Conservation (phyloP, 805 yeast genomes). For the Wickerhamomyces mucosus region DNA sequence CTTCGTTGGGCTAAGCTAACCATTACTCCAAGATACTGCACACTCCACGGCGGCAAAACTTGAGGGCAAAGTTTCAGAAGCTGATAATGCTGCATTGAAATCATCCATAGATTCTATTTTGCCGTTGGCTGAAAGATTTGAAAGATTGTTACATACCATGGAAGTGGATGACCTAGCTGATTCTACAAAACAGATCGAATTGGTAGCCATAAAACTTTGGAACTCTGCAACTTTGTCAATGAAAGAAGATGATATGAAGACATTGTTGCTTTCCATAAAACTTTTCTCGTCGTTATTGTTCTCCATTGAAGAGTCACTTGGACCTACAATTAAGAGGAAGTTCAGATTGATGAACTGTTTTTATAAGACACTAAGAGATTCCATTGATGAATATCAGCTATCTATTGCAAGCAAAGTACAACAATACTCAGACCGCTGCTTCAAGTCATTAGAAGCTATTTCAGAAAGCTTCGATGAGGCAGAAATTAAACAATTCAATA, state of each 20-base stretch:
- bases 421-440: conserved; percentile 21
- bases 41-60: conserved; percentile 6
- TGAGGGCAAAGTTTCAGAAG: conserved; percentile 6
- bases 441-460: conserved; percentile 15
- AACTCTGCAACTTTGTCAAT: conserved; percentile 23
- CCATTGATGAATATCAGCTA: conserved; percentile 18
- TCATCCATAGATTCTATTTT: conserved; percentile 16
- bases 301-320: conserved; percentile 22
- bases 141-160: conserved; percentile 19
- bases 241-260: conserved; percentile 9
- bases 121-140: conserved; percentile 25
- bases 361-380: conserved; percentile 18
- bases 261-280: conserved; percentile 12
- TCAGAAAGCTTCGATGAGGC: conserved; percentile 5
- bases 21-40: conserved; percentile 14
- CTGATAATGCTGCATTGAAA: conserved; percentile 9
- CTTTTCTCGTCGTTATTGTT: conserved; percentile 24
- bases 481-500: conserved; percentile 8
- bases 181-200: conserved; percentile 17
- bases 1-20: too few species aligned
- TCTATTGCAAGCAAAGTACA: conserved; percentile 17
- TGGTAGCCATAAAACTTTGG: conserved; percentile 28
- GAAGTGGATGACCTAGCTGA: conserved; percentile 14
- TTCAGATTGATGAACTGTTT: conserved; percentile 25
- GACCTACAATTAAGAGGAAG: conserved; percentile 15